These are phyloP conservation scores for Francoa sonchifolia DNA, from an alignment of 441 rosid species.

Conservation along the genomic window DNA sequence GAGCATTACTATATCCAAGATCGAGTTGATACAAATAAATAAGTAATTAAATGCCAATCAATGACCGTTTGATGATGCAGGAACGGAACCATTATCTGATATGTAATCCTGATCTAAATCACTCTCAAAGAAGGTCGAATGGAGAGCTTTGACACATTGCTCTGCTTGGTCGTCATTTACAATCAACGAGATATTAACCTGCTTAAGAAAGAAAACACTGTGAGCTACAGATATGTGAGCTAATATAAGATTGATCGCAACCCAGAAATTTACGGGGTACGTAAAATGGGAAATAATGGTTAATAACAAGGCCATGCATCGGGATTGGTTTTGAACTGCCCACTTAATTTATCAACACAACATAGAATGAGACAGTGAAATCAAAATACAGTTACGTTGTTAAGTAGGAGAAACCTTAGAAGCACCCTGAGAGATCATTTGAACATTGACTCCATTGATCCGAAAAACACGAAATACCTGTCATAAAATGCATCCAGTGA, in stretches of 20 bases:
- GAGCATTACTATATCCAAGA: no score
- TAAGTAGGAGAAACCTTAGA: slow-evolving; percentile 46
- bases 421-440: slow-evolving; percentile 97
- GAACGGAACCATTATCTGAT: no score
- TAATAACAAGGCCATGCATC: background rate
- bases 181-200: slow-evolving; percentile 86
- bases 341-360: no score
- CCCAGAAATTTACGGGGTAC: no score
- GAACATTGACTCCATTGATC: slow-evolving; percentile 76
- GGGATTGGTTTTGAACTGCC: no score
- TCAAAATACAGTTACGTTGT: no score
- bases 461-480: slow-evolving; percentile 77
- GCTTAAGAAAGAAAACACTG: background rate
- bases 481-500: slow-evolving; percentile 9
- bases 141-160: slow-evolving; percentile 71
- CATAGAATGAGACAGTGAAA: no score
- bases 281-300: background rate
- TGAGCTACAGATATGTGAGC: background rate
- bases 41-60: no score
- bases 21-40: no score
- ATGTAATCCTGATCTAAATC: no score
- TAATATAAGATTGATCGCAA: no score
- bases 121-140: slow-evolving; percentile 53
- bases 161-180: slow-evolving; percentile 78
- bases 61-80: no score